A percentile compares a stretch with the other conserved stretches of the same genome.
Conservation (phyloP, 441 rosid species). For the Capsella rubella region DNA sequence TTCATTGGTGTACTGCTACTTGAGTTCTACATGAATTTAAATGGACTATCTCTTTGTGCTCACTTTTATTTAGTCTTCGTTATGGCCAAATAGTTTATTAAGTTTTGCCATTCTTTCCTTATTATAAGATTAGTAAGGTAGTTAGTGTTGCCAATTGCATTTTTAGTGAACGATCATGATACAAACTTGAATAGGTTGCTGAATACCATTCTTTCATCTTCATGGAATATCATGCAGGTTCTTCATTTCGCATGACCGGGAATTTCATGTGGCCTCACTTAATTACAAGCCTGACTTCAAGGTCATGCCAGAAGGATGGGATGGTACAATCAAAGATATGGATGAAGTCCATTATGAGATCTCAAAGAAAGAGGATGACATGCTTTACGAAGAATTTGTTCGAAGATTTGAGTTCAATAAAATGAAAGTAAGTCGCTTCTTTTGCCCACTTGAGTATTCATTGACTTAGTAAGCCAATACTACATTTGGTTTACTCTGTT, state of each 20-base stretch:
- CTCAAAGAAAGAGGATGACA: conserved; percentile 92
- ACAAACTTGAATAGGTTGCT: conserved; percentile 8
- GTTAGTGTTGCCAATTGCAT: not conserved
- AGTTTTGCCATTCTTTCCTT: not conserved
- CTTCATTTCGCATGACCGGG: conserved; percentile 83
- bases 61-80: not conserved
- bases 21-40: not conserved
- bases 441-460: conserved; percentile 4
- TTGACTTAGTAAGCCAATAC: conserved; percentile 20
- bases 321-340: conserved; percentile 80
- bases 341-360: conserved; percentile 97
- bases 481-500: not conserved
- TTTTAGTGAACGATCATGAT: conserved; percentile 4
- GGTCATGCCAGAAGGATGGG: conserved; percentile 99
- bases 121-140: not conserved
- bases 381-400: conserved; percentile 83
- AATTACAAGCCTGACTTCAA: conserved; percentile 91
- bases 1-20: not conserved
- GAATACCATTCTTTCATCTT: conserved; percentile 6
- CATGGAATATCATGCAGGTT: conserved; percentile 54
- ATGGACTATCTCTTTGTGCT: not conserved
- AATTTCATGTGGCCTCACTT: conserved; percentile 93
- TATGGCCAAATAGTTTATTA: not conserved
- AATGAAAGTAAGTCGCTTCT: conserved; percentile 66
- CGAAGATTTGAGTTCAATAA: conserved; percentile 84